Evolutionary conservation across 2,329 filamentous ascomycete species (phyloP).

Genomic region (Camptophora hylomeconis): DNA sequence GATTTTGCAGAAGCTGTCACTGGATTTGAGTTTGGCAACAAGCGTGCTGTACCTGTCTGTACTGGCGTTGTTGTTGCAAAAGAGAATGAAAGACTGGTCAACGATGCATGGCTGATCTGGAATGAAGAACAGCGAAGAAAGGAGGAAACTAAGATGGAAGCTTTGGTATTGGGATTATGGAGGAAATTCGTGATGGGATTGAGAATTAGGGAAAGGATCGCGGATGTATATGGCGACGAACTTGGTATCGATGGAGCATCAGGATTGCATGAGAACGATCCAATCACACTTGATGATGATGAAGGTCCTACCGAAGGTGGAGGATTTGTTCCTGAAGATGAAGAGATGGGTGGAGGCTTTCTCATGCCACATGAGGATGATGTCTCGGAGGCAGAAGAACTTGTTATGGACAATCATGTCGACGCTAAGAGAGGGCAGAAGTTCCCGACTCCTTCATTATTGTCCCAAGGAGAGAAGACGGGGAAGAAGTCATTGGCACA

Average conservation of each 20-base stretch:
- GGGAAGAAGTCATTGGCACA: too few relatives aligned
- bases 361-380: constrained; percentile 21
- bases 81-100: constrained; percentile 61
- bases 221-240: constrained; percentile 58
- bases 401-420: constrained; percentile 29
- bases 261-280: constrained; percentile 9
- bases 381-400: constrained; percentile 7
- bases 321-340: constrained; percentile 7
- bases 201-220: constrained; percentile 65
- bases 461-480: too few relatives aligned
- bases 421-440: too few relatives aligned
- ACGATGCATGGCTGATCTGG: constrained; percentile 67
- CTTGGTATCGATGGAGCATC: constrained; percentile 10
- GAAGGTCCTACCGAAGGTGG: constrained; percentile 13
- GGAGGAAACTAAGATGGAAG: constrained; percentile 71
- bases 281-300: constrained; percentile 16
- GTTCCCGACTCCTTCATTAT: too few relatives aligned
- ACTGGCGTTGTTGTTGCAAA: constrained; percentile 78
- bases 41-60: constrained; percentile 85
- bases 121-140: constrained; percentile 62
- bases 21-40: constrained; percentile 90
- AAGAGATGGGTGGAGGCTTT: constrained; percentile 23
- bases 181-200: constrained; percentile 76
- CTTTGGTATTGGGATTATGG: constrained; percentile 63
- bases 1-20: constrained; percentile 91